Evolutionary conservation across 345 rosid species (phyloP), one percentile per base, ranked within the genome.

Genomic region (Melastoma malabathricum): DNA sequence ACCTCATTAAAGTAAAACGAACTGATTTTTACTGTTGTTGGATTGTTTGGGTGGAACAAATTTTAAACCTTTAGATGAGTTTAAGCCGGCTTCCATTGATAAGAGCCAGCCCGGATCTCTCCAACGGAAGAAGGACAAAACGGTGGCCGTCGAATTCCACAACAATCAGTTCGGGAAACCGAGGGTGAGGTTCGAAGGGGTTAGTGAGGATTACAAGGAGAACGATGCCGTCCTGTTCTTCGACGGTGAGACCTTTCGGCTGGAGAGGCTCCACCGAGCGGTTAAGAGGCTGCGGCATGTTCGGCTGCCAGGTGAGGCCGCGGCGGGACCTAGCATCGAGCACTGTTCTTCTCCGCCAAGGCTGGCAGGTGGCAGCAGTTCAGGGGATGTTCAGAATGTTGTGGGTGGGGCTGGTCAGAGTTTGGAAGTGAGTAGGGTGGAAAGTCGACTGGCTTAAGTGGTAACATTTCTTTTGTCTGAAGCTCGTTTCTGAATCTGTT

Each of bases 21-120:
- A 13, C 16, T 20, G 22, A 29, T 31, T 31, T 4, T 20, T 13
- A 16, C 6, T 51, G 20, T 51, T 8, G 19, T 10, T 18, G 25
- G 38, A 43, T 48, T 43, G 23, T 10, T 49, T 41, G 5, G 15
- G 13, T 8, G 20, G 13, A 31, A 22, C 25, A 15, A 55, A 43
- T 57, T 8, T 0, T 19, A 55, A 50, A 10, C 56, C 38, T 27
- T 52, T 59, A 86, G 96, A 88, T 75, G 94, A 88, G 27, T 88
- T 84, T 64, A 82, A 80, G 70, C 97, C 94, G 1, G 90, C 94
- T 8, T 84, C 90, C 15, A 77, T 88, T 51, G 90, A 82, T 55
- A 71, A 69, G 64, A 76, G 27, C 23, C 73, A 78, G 67, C 76
- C 77, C 0, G 94, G 97, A 53, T 69, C 56, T 1, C 56, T 82